A percentile compares a stretch with the other conserved stretches of the same genome.
Evolutionary conservation across 495 filamentous ascomycete species (phyloP).

Genomic region (Aspergillus leporis): DNA sequence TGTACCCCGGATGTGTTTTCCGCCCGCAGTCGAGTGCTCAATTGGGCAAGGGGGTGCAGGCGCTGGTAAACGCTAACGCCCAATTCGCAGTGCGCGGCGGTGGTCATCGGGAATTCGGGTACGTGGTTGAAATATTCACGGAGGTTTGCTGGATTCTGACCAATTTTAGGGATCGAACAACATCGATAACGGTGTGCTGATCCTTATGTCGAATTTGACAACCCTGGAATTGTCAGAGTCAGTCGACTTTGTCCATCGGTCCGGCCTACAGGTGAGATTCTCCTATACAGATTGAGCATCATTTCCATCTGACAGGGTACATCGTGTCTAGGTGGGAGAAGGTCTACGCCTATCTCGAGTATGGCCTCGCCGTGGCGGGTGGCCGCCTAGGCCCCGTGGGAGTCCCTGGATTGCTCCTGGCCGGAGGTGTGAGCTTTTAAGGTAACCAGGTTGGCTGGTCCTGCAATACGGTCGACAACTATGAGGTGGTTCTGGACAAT

Average conservation of each 20-base stretch:
- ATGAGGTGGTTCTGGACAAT: conserved; percentile 62
- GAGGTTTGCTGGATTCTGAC: neutral
- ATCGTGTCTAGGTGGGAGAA: conserved; percentile 48
- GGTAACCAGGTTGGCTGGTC: conserved; percentile 47
- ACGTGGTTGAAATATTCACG: neutral
- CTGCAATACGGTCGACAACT: conserved; percentile 52
- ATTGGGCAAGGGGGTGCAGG: conserved; percentile 27
- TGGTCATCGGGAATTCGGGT: conserved; percentile 40
- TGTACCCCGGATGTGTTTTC: conserved; percentile 37
- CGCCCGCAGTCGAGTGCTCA: conserved; percentile 29
- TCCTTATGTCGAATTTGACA: conserved; percentile 54
- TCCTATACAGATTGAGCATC: conserved; percentile 20
- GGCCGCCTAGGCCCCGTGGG: conserved; percentile 57
- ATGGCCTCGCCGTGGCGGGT: conserved; percentile 51
- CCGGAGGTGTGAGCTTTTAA: conserved; percentile 55
- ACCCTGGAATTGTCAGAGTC: conserved; percentile 24
- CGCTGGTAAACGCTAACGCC: conserved; percentile 33
- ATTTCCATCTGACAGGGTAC: conserved; percentile 26
- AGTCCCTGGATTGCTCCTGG: conserved; percentile 48
- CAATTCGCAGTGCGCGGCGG: conserved; percentile 40
- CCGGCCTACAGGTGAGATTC: conserved; percentile 28
- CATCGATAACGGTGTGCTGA: conserved; percentile 53
- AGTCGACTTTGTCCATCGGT: conserved; percentile 32
- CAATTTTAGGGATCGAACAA: conserved; percentile 37
- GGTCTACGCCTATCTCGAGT: conserved; percentile 51